Evolutionary conservation across 306 rosid species (phyloP).

Genomic region (Prunus armeniaca): DNA sequence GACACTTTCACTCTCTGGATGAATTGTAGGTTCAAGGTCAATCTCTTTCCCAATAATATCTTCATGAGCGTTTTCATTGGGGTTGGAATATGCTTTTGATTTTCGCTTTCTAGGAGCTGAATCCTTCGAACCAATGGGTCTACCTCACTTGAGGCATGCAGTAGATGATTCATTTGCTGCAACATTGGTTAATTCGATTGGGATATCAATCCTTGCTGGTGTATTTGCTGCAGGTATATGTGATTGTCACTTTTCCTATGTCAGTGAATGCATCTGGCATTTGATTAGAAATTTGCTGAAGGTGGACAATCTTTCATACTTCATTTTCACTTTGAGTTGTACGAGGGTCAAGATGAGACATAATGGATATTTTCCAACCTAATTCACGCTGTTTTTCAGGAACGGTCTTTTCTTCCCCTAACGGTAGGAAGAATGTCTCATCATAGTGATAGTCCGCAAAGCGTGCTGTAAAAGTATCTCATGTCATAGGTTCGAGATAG

Average conservation of each 20-base stretch:
- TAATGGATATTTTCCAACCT: neutral
- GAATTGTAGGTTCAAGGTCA: no score
- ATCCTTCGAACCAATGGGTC: neutral
- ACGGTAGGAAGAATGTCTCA: no score
- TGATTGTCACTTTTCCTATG: neutral
- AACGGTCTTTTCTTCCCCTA: no score
- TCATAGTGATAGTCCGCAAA: no score
- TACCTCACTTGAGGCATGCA: neutral
- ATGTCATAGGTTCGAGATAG: neutral
- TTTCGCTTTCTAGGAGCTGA: neutral
- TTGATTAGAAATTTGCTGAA: neutral
- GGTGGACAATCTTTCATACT: neutral
- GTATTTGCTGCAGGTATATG: neutral
- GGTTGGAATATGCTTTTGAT: neutral
- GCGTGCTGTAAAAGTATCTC: neutral
- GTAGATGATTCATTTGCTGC: constrained; percentile 1
- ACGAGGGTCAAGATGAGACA: neutral
- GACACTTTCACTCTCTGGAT: no score
- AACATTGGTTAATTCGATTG: neutral
- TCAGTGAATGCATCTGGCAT: constrained; percentile 7
- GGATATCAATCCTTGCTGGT: neutral
- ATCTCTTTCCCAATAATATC: no score
- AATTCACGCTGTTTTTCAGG: neutral
- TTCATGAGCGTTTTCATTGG: neutral
- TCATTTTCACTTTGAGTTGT: constrained; percentile 9